phyloP scores from a whole-genome alignment of 2,329 filamentous ascomycete species.

The Blastomyces percursus region DNA sequence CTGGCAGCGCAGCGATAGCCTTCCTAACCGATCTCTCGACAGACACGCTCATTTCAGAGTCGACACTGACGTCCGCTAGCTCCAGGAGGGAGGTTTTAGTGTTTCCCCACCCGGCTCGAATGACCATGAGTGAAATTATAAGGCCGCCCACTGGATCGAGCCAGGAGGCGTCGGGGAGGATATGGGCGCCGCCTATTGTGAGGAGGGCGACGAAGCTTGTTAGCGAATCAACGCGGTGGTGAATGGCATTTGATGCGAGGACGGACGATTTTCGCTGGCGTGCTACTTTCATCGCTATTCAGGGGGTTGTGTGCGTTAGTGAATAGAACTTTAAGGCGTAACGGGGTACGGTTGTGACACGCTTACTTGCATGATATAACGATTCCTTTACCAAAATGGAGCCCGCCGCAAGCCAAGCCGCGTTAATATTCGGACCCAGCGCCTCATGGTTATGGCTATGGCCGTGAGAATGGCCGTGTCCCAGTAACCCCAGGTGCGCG shows the following conservation, averaged over 20 bases:
- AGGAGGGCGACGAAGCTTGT: constrained; percentile 87
- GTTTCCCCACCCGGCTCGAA: constrained; percentile 80
- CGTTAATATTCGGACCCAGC: constrained; percentile 73
- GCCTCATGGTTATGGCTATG: constrained; percentile 43
- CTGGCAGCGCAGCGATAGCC: constrained; percentile 45
- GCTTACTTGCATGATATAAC: constrained; percentile 90
- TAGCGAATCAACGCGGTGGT: constrained; percentile 91
- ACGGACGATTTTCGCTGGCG: constrained; percentile 90
- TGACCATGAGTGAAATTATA: constrained; percentile 84
- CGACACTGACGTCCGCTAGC: constrained; percentile 80
- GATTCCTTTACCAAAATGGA: constrained; percentile 93
- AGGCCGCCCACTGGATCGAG: constrained; percentile 88
- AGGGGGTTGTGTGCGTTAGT: background rate
- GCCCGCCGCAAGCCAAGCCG: constrained; percentile 83
- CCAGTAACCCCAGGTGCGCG: constrained; percentile 29
- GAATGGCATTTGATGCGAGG: constrained; percentile 87
- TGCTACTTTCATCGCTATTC: constrained; percentile 82
- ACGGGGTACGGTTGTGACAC: background rate
- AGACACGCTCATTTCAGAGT: constrained; percentile 66
- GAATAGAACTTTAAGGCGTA: too few species aligned
- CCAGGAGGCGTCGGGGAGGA: constrained; percentile 77
- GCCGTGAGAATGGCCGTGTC: constrained; percentile 48
- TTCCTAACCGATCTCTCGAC: constrained; percentile 56
- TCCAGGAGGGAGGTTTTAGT: constrained; percentile 73
- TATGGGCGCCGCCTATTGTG: constrained; percentile 80